Base-by-base conservation (phyloP, 2,329 filamentous ascomycete species). In the Pleurostoma richardsiae region DNA sequence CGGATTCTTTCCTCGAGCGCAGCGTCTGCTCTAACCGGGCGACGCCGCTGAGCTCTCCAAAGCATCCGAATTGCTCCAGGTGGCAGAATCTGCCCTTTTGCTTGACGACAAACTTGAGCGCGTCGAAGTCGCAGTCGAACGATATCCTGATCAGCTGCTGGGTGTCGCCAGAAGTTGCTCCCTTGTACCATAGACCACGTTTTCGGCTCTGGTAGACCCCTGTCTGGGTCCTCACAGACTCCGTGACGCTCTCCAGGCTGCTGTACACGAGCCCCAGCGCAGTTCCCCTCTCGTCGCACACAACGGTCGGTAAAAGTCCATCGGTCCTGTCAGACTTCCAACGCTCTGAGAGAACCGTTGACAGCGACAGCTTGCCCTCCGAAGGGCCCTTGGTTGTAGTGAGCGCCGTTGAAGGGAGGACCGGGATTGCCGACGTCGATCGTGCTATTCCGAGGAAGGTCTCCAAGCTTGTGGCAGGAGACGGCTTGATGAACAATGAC, bases 131-230 rank as follows among this genome's bases (percentile, higher is more conserved):
- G 66, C 94, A 99, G 67, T 99, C 94, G 45, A 95, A 74, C 1
- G 86, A 86, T 54, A 99, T 79, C 48, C 83, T 83, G 27, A 97
- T 75, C 43, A 99, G 76, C 65, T 96, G 85, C 66, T 99, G 94
- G 10, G 88, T 89, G 64, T 97, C 91, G 10, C 94, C 94, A 45
- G 92, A 97, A 6, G 87, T 94, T 44, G 91, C 88, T 5, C 94
- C 94, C 72, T 99, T 99, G 68, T 95, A 86, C 94, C 94, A 99
- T 29, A 99, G 70, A 1, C 94, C 94, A 40, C 94, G 82, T 74
- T 96, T 97, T 44, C 94, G 80, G 71, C 92, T 97, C 69, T 96
- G 90, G 65, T 99, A 99, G 36, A 97, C 92, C 30, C 94, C 91
- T 1, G 73, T 74, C 57, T 77, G 73, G 5, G 90, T 95, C 59